These are phyloP conservation scores for Solanum commersonii DNA, from an alignment of 257 asterid genomes.

Conservation along the genomic window DNA sequence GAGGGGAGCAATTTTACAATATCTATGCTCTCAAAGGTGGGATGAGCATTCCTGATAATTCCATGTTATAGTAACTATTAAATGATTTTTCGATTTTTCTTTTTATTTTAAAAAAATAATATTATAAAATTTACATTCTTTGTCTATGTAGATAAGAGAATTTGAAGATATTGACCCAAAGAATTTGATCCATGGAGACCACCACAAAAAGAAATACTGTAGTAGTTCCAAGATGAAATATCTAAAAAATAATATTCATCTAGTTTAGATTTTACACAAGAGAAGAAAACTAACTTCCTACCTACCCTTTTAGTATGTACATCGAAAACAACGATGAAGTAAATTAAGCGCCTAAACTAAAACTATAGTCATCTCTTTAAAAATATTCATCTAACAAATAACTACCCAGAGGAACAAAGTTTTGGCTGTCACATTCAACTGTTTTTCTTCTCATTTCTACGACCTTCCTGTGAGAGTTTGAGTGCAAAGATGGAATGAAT, in stretches of 20 bases:
- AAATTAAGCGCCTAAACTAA: constrained; percentile 12
- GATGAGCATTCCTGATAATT: neutral
- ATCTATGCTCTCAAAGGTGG: neutral
- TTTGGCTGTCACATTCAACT: constrained; percentile 23
- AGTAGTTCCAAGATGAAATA: neutral
- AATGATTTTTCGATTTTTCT: neutral
- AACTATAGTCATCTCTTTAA: constrained; percentile 7
- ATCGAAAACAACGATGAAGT: neutral
- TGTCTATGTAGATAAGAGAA: neutral
- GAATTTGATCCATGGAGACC: neutral
- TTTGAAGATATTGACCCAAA: neutral
- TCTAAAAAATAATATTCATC: neutral
- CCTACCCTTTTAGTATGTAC: constrained; percentile 16
- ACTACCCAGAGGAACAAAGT: constrained; percentile 26
- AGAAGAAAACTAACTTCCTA: neutral
- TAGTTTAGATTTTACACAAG: neutral
- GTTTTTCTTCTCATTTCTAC: constrained; percentile 33
- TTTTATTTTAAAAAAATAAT: too few species aligned
- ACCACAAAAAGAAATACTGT: neutral
- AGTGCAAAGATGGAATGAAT: constrained; percentile 42
- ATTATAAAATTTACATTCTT: neutral
- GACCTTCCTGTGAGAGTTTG: constrained; percentile 61
- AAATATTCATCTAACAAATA: constrained; percentile 31
- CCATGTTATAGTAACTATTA: neutral
- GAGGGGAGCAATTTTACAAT: neutral